phyloP scores from a whole-genome alignment of 1,284 basidiomycete genomes.

The Schizophyllum amplum region DNA sequence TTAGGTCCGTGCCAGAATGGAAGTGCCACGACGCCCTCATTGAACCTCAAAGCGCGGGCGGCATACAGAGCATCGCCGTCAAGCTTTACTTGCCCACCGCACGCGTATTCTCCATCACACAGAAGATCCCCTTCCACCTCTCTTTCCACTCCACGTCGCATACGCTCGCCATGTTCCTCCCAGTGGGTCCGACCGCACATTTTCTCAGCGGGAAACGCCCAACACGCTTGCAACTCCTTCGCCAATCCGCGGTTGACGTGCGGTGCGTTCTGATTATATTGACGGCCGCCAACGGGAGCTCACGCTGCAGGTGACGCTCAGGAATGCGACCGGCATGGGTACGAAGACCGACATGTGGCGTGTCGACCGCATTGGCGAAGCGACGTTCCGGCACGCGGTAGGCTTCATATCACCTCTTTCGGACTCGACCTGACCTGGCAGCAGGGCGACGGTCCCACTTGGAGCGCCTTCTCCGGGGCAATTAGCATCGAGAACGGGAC shows the following conservation, averaged over 20 bases:
- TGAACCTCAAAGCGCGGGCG: conserved; percentile 27
- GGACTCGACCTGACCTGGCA: background rate
- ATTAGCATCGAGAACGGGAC: conserved; percentile 40
- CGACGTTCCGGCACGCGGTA: conserved; percentile 48
- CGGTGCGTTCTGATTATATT: conserved; percentile 32
- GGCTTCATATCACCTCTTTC: conserved; percentile 11
- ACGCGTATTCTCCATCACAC: conserved; percentile 46
- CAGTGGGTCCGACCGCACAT: conserved; percentile 40
- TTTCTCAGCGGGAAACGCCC: conserved; percentile 30
- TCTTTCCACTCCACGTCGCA: conserved; percentile 41
- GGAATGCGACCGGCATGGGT: conserved; percentile 22
- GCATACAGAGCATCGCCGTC: conserved; percentile 31
- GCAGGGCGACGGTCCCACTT: conserved; percentile 52
- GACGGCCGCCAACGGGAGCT: background rate
- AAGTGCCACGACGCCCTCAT: conserved; percentile 32
- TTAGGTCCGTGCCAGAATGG: conserved; percentile 42
- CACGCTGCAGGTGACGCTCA: background rate
- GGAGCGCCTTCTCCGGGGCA: conserved; percentile 55
- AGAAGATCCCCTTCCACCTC: conserved; percentile 60
- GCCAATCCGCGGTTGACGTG: conserved; percentile 61
- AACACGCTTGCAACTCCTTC: conserved; percentile 53
- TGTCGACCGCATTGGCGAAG: conserved; percentile 55
- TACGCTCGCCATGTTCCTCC: conserved; percentile 52
- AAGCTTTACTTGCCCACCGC: conserved; percentile 44
- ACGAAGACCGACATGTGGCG: conserved; percentile 68